Evolutionary conservation across 1,284 basidiomycete genomes (phyloP), one percentile per base, ranked within the genome.

Genomic region (Inonotus obliquus): DNA sequence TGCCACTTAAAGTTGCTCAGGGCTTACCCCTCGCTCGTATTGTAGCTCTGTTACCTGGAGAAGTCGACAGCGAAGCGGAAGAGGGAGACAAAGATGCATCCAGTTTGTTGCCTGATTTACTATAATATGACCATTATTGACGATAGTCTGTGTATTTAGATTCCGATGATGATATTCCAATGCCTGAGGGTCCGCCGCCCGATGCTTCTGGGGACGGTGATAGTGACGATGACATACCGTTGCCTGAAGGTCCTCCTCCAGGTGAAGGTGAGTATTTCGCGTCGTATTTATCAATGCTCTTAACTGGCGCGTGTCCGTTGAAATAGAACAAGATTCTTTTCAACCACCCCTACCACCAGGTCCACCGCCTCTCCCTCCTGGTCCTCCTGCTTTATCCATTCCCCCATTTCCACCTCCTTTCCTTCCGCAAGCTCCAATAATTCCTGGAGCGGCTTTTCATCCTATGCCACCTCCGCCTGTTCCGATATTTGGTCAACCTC

Each of bases 181-280:
- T 96, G 86, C 94, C 94, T 9, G 88, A 89, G 58, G 92, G 88
- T 0, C 89, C 87, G 44, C 89, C 89, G 35, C 91, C 91, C 0
- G n/a, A 27, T 37, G 58, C 52, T 55, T 9, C 45, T 45, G 53
- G 58, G 54, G 25, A 54, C 21, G 51, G 14, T 39, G 25, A 60
- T n/a, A 60, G 53, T 21, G 60, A 57, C 23, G 44, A 44, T 9
- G 51, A 52, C 27, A 63, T 55, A 56, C 35, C 47, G 9, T 41
- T 60, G 2, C 58, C 38, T 11, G 48, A 44, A 23, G 45, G 57
- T 25, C 62, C 63, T 17, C 66, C 64, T 39, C 65, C 59, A 47
- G 64, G 59, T 39, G 66, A 54, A 52, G 65, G 57, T 38, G 37
- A 38, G 45, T 61, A 63, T 38, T 65, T 59, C 32, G 32, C 32